Evolutionary conservation across 1,284 basidiomycete species (phyloP).

Genomic region (Flammula alnicola): DNA sequence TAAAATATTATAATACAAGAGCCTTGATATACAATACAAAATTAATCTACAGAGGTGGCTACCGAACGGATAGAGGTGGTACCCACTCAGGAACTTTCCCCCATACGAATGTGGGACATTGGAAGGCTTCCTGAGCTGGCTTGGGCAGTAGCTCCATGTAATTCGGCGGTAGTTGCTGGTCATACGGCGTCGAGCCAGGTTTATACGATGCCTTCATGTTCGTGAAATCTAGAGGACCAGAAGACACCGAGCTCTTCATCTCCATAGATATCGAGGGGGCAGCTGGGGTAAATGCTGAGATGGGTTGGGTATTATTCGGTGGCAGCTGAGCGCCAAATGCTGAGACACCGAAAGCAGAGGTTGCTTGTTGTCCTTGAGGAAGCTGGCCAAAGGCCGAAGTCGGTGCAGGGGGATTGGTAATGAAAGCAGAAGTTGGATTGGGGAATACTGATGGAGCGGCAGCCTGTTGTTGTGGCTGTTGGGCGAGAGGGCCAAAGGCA

Average conservation of each 20-base stretch:
- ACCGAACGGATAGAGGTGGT: constrained; percentile 63
- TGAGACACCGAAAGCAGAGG: constrained; percentile 18
- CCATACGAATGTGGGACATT: constrained; percentile 66
- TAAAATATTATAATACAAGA: not conserved
- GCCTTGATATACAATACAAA: not conserved
- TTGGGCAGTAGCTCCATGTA: constrained; percentile 60
- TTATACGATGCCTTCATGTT: constrained; percentile 44
- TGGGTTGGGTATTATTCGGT: too few relatives aligned
- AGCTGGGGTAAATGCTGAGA: constrained; percentile 17
- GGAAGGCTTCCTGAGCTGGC: constrained; percentile 62
- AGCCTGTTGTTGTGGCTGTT: too few relatives aligned
- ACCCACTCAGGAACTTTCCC: constrained; percentile 78
- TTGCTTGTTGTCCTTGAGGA: too few relatives aligned
- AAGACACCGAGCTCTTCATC: constrained; percentile 9
- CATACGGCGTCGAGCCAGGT: constrained; percentile 59
- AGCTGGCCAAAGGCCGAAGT: constrained; percentile 14
- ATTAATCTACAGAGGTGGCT: not conserved
- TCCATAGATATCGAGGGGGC: constrained; percentile 13
- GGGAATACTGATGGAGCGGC: constrained; percentile 21
- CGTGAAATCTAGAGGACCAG: constrained; percentile 47
- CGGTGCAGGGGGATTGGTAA: too few relatives aligned
- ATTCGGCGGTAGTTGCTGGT: constrained; percentile 58
- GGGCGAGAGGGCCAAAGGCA: constrained; percentile 22
- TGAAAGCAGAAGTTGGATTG: not conserved
- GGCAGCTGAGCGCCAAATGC: too few relatives aligned